Evolutionary conservation across 139 green algal species (phyloP).

Genomic region (Spirogloea muscicola): DNA sequence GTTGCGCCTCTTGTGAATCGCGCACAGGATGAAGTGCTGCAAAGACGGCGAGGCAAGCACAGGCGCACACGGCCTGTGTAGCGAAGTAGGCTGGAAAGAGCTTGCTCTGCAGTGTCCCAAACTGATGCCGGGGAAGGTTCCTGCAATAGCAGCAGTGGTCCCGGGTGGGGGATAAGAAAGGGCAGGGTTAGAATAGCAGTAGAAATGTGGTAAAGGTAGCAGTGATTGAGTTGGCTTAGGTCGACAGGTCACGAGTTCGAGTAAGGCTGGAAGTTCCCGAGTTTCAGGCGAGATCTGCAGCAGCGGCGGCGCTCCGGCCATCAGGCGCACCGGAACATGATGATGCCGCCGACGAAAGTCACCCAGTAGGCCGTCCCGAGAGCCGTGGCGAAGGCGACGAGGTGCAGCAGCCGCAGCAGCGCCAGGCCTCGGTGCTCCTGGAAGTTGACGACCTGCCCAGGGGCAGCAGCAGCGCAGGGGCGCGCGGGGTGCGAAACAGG

Average conservation of each 20-base stretch:
- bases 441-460: too few relatives aligned
- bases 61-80: not conserved
- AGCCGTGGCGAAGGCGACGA: constrained; percentile 15
- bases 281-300: too few relatives aligned
- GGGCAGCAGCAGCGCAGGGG: too few relatives aligned
- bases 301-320: too few relatives aligned
- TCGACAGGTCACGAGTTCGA: too few relatives aligned
- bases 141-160: too few relatives aligned
- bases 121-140: constrained; percentile 38
- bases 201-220: not conserved
- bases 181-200: not conserved
- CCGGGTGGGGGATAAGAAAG: too few relatives aligned
- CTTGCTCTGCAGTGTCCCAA: constrained; percentile 32
- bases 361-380: constrained; percentile 27
- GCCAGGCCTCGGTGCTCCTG: too few relatives aligned
- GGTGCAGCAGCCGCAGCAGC: too few relatives aligned
- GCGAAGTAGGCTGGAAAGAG: constrained; percentile 45
- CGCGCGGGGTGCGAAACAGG: too few relatives aligned
- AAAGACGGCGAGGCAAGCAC: not conserved
- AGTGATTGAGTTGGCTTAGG: too few relatives aligned
- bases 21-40: constrained; percentile 10
- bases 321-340: constrained; percentile 41
- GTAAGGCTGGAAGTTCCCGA: too few relatives aligned
- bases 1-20: not conserved
- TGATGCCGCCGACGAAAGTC: constrained; percentile 38